Base-by-base conservation (phyloP, 2,329 filamentous ascomycete species). In the Decorospora gaudefroyi region DNA sequence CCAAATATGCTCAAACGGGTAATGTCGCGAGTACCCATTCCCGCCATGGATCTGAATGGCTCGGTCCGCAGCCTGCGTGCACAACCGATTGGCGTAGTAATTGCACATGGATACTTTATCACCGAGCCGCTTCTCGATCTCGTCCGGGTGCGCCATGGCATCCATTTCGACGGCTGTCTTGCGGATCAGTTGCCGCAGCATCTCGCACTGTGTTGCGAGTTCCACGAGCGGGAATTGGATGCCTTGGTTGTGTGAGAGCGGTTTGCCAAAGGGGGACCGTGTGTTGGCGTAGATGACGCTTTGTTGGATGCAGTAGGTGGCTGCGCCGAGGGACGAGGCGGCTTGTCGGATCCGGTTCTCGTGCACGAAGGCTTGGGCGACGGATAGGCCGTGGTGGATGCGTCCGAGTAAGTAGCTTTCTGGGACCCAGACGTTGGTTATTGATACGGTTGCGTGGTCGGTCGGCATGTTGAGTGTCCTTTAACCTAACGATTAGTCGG, bases 271-370 rank as follows among this genome's bases (percentile, higher is more conserved):
- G 2, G 80, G 78, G 42, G 74, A 72, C 21, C 81, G 73, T 10
- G 71, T 57, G 32, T 77, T 76, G 4, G 82, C 81, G 61, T 84
- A 81, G 50, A 75, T 71, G 35, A 85, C 75, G 27, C 75, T 78
- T 53, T 78, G 72, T 28, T 81, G 76, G 38, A 85, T 74, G 64
- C 82, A 85, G 68, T 78, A 85, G 33, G 76, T 70, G 6, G 82
- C 81, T 1, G 81, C 77, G 29, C 82, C 80, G 27, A 81, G 77
- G 1, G 78, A 81, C 6, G 77, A 80, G 1, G 81, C 81, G 1
- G 82, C 82, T 68, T 85, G 81, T n/a, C 82, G 76, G 55, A 85
- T 81, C 30, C 82, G 77, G 64, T 85, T 85, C 59, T 85, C 82
- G 64, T 85, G 80, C 2, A 84, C 81, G 62, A 85, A 85, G 2